Evolutionary conservation across 2,329 filamentous ascomycete genomes (phyloP).

Genomic region (Fusarium stilboides): DNA sequence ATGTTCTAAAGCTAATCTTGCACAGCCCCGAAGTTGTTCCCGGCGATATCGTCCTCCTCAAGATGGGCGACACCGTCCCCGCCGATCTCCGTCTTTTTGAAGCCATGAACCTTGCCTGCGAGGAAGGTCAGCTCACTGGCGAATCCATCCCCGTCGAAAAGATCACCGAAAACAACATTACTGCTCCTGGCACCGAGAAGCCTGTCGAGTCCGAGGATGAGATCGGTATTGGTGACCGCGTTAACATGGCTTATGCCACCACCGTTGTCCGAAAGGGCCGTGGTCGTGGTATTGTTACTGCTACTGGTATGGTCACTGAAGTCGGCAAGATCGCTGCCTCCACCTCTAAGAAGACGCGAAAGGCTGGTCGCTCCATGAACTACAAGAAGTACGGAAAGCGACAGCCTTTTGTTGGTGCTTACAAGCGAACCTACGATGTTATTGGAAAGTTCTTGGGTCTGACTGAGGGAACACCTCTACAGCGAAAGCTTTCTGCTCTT

Average conservation of each 20-base stretch:
- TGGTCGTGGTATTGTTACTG: conserved; percentile 79
- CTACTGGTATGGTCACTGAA: conserved; percentile 80
- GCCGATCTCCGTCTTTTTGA: conserved; percentile 80
- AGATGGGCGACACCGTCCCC: conserved; percentile 81
- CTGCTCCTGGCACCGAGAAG: conserved; percentile 62
- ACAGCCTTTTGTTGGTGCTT: conserved; percentile 63
- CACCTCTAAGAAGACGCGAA: conserved; percentile 66
- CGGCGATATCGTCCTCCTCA: conserved; percentile 78
- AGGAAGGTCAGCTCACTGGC: conserved; percentile 83
- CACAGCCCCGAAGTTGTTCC: conserved; percentile 75
- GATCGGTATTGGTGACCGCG: conserved; percentile 78
- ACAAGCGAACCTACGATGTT: conserved; percentile 64
- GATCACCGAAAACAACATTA: conserved; percentile 66
- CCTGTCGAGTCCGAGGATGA: conserved; percentile 62
- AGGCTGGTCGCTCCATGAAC: conserved; percentile 69
- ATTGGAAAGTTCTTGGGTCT: conserved; percentile 73
- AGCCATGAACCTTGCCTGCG: conserved; percentile 83
- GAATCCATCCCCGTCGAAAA: conserved; percentile 82
- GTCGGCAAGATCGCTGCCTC: conserved; percentile 78
- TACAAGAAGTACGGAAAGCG: conserved; percentile 68
- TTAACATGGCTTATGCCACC: conserved; percentile 83
- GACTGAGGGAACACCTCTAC: conserved; percentile 80
- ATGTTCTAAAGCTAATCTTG: conserved; percentile 26
- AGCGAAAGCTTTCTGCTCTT: conserved; percentile 83
- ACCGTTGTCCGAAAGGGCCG: conserved; percentile 81